phyloP scores from a whole-genome alignment of 2,329 filamentous ascomycete genomes.

The Alternaria arbusti region DNA sequence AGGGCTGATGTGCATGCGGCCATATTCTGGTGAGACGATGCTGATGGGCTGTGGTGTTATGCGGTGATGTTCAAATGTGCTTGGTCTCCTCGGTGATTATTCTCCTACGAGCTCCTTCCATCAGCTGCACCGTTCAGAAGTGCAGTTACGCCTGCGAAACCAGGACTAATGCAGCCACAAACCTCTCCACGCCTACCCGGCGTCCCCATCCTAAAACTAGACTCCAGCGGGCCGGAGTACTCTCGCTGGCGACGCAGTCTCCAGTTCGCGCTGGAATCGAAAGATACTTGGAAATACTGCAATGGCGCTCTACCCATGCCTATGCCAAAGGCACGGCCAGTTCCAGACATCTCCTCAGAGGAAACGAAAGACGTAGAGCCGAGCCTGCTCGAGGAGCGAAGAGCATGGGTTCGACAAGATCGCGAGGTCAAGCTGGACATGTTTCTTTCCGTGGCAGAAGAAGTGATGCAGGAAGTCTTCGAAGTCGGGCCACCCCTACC shows the following conservation, averaged over 20 bases:
- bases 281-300: slow-evolving; percentile 44
- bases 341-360: slow-evolving; percentile 21
- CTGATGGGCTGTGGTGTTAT: background rate
- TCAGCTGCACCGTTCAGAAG: background rate
- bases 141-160: background rate
- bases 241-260: slow-evolving; percentile 42
- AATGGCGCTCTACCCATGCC: slow-evolving; percentile 42
- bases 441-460: slow-evolving; percentile 45
- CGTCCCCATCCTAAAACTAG: slow-evolving; percentile 31
- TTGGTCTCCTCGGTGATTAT: background rate
- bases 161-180: slow-evolving; percentile 18
- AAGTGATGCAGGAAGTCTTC: slow-evolving; percentile 47
- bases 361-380: slow-evolving; percentile 34
- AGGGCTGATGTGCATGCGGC: background rate
- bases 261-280: slow-evolving; percentile 38
- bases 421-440: slow-evolving; percentile 47
- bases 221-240: slow-evolving; percentile 40
- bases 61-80: slow-evolving; percentile 1
- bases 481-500: slow-evolving; percentile 44
- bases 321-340: slow-evolving; percentile 39
- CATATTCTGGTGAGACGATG: background rate
- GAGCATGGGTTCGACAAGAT: slow-evolving; percentile 44
- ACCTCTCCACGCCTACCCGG: slow-evolving; percentile 40
- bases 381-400: slow-evolving; percentile 41
- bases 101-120: background rate